phyloP scores from a whole-genome alignment of 306 rosid species.

The Alnus rubra region DNA sequence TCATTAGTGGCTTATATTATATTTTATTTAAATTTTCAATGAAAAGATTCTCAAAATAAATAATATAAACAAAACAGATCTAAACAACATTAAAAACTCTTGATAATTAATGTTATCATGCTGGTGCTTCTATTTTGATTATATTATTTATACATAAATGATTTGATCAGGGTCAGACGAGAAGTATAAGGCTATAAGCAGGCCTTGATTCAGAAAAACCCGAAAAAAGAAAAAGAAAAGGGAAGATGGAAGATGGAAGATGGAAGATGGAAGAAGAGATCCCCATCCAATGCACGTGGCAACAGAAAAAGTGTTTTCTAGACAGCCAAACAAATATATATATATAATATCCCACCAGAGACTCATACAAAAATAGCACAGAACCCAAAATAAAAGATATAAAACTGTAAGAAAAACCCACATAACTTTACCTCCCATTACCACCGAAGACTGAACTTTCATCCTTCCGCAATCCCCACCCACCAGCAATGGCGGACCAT shows the following conservation, averaged over 20 bases:
- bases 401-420: not conserved
- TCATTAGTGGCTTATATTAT: too few species aligned
- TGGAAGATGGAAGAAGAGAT: not conserved
- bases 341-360: not conserved
- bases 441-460: not conserved
- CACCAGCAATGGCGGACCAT: slow-evolving; percentile 54
- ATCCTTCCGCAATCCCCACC: not conserved
- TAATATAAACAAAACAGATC: too few species aligned
- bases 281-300: not conserved
- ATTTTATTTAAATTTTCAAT: too few species aligned
- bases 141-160: too few species aligned
- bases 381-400: not conserved
- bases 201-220: not conserved
- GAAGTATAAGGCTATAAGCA: not conserved
- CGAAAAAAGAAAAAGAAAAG: not conserved
- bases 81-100: too few species aligned
- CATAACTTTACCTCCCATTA: not conserved
- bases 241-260: not conserved
- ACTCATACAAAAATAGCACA: not conserved
- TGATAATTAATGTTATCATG: too few species aligned
- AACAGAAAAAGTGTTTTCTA: not conserved
- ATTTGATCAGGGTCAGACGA: too few species aligned
- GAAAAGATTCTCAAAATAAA: too few species aligned
- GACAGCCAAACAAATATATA: not conserved
- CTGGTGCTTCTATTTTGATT: too few species aligned